Conservation (phyloP, 805 yeast genomes). For the Ogataea wickerhamii region DNA sequence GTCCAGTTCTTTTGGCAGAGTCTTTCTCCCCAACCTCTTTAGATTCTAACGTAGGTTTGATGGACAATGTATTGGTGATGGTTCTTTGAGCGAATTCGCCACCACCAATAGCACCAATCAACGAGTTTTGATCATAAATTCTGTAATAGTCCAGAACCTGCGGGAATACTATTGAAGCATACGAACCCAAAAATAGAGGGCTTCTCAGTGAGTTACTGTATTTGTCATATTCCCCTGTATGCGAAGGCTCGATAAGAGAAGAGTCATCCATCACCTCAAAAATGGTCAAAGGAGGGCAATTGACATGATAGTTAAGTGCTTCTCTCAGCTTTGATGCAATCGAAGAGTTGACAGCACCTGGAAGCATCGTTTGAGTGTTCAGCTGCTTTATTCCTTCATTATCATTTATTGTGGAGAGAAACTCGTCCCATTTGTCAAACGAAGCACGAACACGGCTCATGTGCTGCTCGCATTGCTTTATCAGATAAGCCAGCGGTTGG, state of each 20-base stretch:
- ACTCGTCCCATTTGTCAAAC: constrained; percentile 79
- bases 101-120: constrained; percentile 54
- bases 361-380: constrained; percentile 1
- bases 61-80: constrained; percentile 15
- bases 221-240: constrained; percentile 40
- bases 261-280: constrained; percentile 63
- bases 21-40: constrained; percentile 4
- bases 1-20: constrained; percentile 16
- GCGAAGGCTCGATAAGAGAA: constrained; percentile 58
- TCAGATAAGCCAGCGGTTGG: constrained; percentile 25
- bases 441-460: constrained; percentile 68
- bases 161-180: constrained; percentile 62
- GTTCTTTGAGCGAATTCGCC: constrained; percentile 21
- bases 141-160: constrained; percentile 52
- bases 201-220: constrained; percentile 46
- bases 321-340: constrained; percentile 27
- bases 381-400: constrained; percentile 30
- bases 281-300: constrained; percentile 41
- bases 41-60: constrained; percentile 12
- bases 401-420: constrained; percentile 48
- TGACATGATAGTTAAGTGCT: constrained; percentile 43
- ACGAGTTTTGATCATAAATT: constrained; percentile 48
- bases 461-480: constrained; percentile 58
- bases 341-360: constrained; percentile 5
- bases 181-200: constrained; percentile 59